These are phyloP conservation scores for Phaseolus lunatus DNA, from an alignment of 306 rosid species.

Conservation along the genomic window DNA sequence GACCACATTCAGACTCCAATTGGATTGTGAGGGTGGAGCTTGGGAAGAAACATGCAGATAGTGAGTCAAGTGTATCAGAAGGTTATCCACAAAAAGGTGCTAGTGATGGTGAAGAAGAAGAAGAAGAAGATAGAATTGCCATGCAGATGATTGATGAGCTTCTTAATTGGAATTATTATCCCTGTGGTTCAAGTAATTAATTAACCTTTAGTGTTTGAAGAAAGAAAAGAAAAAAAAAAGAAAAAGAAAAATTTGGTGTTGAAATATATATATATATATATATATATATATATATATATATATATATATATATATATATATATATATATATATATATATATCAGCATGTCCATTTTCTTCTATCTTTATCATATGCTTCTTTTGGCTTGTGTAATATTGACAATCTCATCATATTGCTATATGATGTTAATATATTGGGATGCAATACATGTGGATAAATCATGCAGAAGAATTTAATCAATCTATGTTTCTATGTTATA, in stretches of 20 bases:
- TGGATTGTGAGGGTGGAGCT: conserved; percentile 87
- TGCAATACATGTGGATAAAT: not conserved
- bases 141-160: conserved; percentile 88
- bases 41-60: conserved; percentile 51
- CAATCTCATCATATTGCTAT: not conserved
- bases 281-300: too few relatives aligned
- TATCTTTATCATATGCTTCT: not conserved
- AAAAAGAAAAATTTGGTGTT: not conserved
- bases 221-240: not conserved
- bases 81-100: not conserved
- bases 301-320: too few relatives aligned
- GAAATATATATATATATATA: too few relatives aligned
- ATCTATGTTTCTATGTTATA: not conserved
- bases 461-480: not conserved
- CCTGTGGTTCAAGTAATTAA: conserved; percentile 42
- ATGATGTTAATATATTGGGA: not conserved
- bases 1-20: conserved; percentile 64
- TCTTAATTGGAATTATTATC: conserved; percentile 68
- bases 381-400: not conserved
- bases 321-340: too few relatives aligned
- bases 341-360: conserved; percentile 11
- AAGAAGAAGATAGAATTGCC: conserved; percentile 73
- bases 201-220: not conserved
- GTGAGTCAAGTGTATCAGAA: not conserved
- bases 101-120: conserved; percentile 27